Evolutionary conservation across 2,329 filamentous ascomycete genomes (phyloP), one percentile per base, ranked within the genome.

Genomic region (Ilyonectria destructans): DNA sequence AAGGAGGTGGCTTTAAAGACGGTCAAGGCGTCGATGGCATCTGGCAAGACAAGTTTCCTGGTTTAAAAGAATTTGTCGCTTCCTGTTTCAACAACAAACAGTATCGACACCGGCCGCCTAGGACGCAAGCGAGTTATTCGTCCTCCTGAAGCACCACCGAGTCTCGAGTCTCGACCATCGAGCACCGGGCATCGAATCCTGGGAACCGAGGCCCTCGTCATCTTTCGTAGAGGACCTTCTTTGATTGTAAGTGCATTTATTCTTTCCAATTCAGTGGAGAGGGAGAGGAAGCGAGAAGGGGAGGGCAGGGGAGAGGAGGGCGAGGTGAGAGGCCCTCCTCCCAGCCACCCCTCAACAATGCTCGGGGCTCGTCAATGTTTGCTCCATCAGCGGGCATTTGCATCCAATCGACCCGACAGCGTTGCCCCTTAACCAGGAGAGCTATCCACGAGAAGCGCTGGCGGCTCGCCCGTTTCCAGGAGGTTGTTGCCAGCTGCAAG

Each of bases 41-140:
- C 26, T 52, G 49, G 51, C 29, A 54, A 35, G 51, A 21, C 29
- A 54, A 54, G 29, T 35, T 10, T 23, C 21, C n/a, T 31, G n/a
- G n/a, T 19, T 37, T 52, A 21, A 35, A 54, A 54, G 29, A 35
- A 9, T 6, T 15, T 21, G 29, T 12, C 9, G 6, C 12, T 37
- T 21, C 10, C 10, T 35, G 6, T 7, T n/a, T 33, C 8, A 15
- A 7, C 31, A 54, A 23, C 51, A 19, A 19, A 33, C 51, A 10
- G 13, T 29, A 49, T n/a, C 60, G 21, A 29, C 17, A 19, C 31
- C 43, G 57, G 21, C 43, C 23, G n/a, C 33, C 43, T 26, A 15
- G 12, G 43, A 19, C 26, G 33, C 31, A 43, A n/a, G 31, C 40
- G 23, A 43, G 43, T 40, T 49, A 23, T 1, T 21, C 45, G 52